Evolutionary conservation across 2,329 filamentous ascomycete species (phyloP).

Genomic region (Fusarium algeriense): DNA sequence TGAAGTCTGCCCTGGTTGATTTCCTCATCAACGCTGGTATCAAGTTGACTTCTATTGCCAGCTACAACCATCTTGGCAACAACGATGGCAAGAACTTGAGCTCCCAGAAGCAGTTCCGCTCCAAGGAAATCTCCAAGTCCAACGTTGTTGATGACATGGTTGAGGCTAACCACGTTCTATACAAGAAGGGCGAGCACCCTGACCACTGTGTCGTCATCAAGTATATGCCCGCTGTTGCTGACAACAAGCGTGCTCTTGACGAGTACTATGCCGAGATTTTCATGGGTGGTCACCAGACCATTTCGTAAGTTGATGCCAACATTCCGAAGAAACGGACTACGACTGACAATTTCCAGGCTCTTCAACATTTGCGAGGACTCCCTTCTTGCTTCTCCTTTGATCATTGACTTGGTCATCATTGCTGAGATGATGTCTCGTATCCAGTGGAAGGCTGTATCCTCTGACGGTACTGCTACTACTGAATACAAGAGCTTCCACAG

Average conservation of each 20-base stretch:
- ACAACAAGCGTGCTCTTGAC: slow-evolving; percentile 98
- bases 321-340: not conserved
- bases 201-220: slow-evolving; percentile 99
- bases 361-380: slow-evolving; percentile 99
- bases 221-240: slow-evolving; percentile 99
- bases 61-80: slow-evolving; percentile 99
- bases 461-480: slow-evolving; percentile 63
- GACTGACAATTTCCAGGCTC: slow-evolving; percentile 68
- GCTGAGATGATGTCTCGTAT: slow-evolving; percentile 99
- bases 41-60: slow-evolving; percentile 97
- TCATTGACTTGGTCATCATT: slow-evolving; percentile 94
- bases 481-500: slow-evolving; percentile 96
- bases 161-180: slow-evolving; percentile 90
- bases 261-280: slow-evolving; percentile 99
- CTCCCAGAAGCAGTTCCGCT: slow-evolving; percentile 98
- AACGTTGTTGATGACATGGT: slow-evolving; percentile 99
- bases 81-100: slow-evolving; percentile 99
- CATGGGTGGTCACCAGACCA: slow-evolving; percentile 97
- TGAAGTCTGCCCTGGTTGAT: slow-evolving; percentile 99
- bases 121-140: slow-evolving; percentile 99
- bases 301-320: slow-evolving; percentile 68
- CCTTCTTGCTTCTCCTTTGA: slow-evolving; percentile 92
- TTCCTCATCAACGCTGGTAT: slow-evolving; percentile 99
- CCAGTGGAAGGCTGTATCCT: slow-evolving; percentile 80
- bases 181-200: slow-evolving; percentile 92